These are phyloP conservation scores for Mycena vitilis DNA, from an alignment of 768 basidiomycete species.

Conservation along the genomic window DNA sequence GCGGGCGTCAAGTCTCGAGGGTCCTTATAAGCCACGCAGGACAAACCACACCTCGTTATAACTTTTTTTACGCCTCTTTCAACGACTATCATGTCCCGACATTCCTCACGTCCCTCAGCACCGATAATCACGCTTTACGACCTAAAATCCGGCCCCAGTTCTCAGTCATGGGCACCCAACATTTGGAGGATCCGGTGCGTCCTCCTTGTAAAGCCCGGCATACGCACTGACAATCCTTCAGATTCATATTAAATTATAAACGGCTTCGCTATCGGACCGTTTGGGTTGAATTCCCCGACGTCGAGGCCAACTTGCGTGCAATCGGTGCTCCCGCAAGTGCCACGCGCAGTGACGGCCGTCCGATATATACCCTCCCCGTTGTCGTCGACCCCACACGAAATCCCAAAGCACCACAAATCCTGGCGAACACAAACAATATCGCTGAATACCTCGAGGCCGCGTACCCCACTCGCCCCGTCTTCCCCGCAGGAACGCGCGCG, in stretches of 20 bases:
- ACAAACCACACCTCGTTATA: not conserved
- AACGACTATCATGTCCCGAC: slow-evolving; percentile 32
- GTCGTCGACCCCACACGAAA: slow-evolving; percentile 58
- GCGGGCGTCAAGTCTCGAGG: slow-evolving; percentile 3
- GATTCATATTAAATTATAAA: slow-evolving; percentile 71
- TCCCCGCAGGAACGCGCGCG: slow-evolving; percentile 77
- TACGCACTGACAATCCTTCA: not conserved
- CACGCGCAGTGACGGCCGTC: slow-evolving; percentile 64
- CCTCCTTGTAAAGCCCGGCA: slow-evolving; percentile 36
- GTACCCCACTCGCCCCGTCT: slow-evolving; percentile 77
- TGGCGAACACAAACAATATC: slow-evolving; percentile 65
- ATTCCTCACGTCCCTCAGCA: slow-evolving; percentile 27
- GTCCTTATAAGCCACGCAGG: slow-evolving; percentile 8
- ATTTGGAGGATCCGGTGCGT: slow-evolving; percentile 62
- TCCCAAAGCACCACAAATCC: slow-evolving; percentile 48
- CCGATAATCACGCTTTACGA: slow-evolving; percentile 36
- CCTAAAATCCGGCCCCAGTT: slow-evolving; percentile 32
- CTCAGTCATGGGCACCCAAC: slow-evolving; percentile 35
- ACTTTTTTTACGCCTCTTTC: slow-evolving; percentile 5
- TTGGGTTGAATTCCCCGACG: slow-evolving; percentile 79
- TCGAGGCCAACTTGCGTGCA: slow-evolving; percentile 70
- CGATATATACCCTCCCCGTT: slow-evolving; percentile 76
- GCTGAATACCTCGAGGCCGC: slow-evolving; percentile 78
- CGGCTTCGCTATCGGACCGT: slow-evolving; percentile 75
- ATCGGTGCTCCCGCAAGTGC: slow-evolving; percentile 72